Base-by-base conservation (phyloP, 2,329 filamentous ascomycete genomes). In the Sporothrix protearum region DNA sequence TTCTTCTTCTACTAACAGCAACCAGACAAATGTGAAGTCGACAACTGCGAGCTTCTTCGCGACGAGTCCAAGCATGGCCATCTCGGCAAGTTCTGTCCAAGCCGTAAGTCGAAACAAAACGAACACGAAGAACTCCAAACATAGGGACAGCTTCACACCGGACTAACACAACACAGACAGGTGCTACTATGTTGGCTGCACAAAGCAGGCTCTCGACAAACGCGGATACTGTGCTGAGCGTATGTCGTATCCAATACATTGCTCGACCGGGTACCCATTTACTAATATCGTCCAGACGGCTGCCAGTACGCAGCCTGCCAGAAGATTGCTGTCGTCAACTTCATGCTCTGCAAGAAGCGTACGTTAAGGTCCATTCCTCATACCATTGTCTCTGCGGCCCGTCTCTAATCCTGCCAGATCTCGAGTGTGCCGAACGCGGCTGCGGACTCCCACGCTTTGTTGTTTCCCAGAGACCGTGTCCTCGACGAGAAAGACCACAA, bases 321-420 rank as follows among this genome's bases (percentile, higher is more conserved):
- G 0, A 71, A 70, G n/a, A 59, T 74, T 3, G 22, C 73, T 14
- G 42, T 42, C 0, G 2, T 61, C 19, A 68, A 61, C 25, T 66
- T 22, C 16, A 69, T 64, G 22, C 66, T 75, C 5, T 75, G 74
- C 71, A 72, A 71, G 47, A 72, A 66, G 6, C 74, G 73, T 73
- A 61, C 7, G 73, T 55, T 1, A 25, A 5, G 3, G 1, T 9
- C 55, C 8, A 4, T n/a, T n/a, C 30, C 14, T 22, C 19, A 6
- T 2, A 4, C n/a, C 49, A 14, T 51, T 2, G n/a, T 19, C 6
- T 8, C 19, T 55, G 8, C 8, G 16, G 45, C 45, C 45, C 7
- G 5, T 16, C 33, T 25, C 57, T 63, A 42, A 63, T 33, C 14
- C 6, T 2, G 4, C 1, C 42, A 74, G 73, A 74, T 12, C 22